Conservation (phyloP, 257 asterid species). For the Cordia subcordata region DNA sequence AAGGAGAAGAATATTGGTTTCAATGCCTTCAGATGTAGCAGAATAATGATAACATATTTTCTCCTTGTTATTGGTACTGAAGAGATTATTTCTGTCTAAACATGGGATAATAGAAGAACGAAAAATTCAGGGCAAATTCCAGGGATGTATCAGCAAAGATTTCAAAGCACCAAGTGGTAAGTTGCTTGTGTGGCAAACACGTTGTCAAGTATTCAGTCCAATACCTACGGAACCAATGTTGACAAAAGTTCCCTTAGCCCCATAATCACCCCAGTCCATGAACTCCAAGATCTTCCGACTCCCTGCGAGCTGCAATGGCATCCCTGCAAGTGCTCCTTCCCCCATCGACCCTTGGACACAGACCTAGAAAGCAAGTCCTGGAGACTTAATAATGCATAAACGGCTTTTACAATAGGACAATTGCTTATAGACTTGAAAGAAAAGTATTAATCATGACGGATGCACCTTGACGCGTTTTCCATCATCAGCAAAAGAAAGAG, state of each 20-base stretch:
- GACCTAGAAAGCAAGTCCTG: constrained; percentile 41
- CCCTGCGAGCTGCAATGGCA: constrained; percentile 96
- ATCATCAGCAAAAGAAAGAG: constrained; percentile 92
- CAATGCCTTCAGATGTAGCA: no score
- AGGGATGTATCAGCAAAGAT: not conserved
- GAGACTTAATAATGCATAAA: constrained; percentile 11
- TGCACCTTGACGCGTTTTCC: constrained; percentile 89
- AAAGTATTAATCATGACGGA: constrained; percentile 4
- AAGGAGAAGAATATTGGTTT: no score
- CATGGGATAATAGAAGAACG: no score
- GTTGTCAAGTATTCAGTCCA: not conserved
- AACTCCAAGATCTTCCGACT: constrained; percentile 82
- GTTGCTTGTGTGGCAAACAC: not conserved
- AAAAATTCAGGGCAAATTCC: no score
- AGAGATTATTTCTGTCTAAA: no score
- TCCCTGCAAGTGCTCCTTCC: constrained; percentile 87
- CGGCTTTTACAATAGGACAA: not conserved
- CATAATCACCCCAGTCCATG: constrained; percentile 98
- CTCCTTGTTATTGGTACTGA: no score
- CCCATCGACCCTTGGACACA: constrained; percentile 99
- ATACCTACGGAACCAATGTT: constrained; percentile 84
- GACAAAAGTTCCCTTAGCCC: constrained; percentile 74
- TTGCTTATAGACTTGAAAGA: not conserved
- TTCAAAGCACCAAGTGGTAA: not conserved
- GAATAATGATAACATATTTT: no score